Conservation (phyloP, 1,139 yeast species). For the Arxiozyma bovina region DNA sequence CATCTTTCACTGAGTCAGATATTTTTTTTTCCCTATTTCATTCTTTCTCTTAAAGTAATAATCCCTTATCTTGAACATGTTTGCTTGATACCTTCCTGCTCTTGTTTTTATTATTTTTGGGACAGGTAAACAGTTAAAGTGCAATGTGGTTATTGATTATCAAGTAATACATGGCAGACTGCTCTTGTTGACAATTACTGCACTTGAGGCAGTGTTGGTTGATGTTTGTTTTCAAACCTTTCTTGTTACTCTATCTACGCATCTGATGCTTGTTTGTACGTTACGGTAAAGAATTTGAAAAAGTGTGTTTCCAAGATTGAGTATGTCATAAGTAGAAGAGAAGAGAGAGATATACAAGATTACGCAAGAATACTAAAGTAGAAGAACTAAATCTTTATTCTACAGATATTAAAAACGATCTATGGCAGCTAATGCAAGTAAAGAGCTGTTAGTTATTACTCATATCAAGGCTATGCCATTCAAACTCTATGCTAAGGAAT, state of each 20-base stretch:
- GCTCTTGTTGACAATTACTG: too few species aligned
- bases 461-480: not conserved
- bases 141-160: too few species aligned
- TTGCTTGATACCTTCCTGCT: not conserved
- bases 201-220: too few species aligned
- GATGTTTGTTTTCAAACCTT: too few species aligned
- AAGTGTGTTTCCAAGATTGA: not conserved
- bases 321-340: not conserved
- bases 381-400: not conserved
- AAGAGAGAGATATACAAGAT: too few species aligned
- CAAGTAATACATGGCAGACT: too few species aligned
- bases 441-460: not conserved
- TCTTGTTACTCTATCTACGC: too few species aligned
- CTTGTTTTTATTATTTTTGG: not conserved
- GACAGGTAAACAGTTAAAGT: too few species aligned
- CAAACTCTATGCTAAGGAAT: not conserved
- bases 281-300: not conserved
- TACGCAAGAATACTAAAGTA: too few species aligned
- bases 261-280: too few species aligned
- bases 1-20: constrained; percentile 52
- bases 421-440: too few species aligned
- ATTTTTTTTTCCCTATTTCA: constrained; percentile 15
- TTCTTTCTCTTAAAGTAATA: not conserved
- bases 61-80: not conserved
- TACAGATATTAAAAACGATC: too few species aligned